A percentile compares a stretch with the other conserved stretches of the same genome.
phyloP scores from a whole-genome alignment of 495 filamentous ascomycete genomes.

The Penicillium goetzii region DNA sequence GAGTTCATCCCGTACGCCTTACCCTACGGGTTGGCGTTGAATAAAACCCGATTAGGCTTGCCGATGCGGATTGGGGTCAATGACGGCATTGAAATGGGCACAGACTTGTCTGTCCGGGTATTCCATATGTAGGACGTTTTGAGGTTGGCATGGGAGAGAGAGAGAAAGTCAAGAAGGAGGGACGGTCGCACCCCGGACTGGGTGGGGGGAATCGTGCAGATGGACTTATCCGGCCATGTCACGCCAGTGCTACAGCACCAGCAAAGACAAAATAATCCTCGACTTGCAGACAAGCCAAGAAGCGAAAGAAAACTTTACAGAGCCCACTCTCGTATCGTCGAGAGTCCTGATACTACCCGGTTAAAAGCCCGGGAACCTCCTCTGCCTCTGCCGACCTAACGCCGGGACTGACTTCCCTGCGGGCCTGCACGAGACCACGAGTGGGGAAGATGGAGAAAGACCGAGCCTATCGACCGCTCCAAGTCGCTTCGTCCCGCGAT shows the following conservation, averaged over 20 bases:
- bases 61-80: background rate
- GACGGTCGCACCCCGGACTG: background rate
- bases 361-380: constrained; percentile 7
- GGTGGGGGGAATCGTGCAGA: background rate
- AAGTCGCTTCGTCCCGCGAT: constrained; percentile 7
- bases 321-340: constrained; percentile 7
- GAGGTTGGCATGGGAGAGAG: background rate
- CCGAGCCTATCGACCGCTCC: background rate
- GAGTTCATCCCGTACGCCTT: background rate
- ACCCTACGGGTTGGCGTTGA: constrained; percentile 1
- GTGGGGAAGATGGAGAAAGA: constrained; percentile 8
- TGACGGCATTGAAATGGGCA: background rate
- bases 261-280: background rate
- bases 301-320: background rate
- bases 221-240: background rate
- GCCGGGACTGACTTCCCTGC: background rate
- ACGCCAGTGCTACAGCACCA: background rate
- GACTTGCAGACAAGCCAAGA: background rate
- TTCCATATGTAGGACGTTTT: background rate
- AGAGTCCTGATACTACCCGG: constrained; percentile 10
- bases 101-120: background rate
- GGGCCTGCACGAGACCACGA: too few species aligned
- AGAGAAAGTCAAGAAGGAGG: background rate
- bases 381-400: background rate
- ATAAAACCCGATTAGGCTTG: background rate